Evolutionary conservation across 140 eudicot species (phyloP).

Genomic region (Oenanthe javanica): DNA sequence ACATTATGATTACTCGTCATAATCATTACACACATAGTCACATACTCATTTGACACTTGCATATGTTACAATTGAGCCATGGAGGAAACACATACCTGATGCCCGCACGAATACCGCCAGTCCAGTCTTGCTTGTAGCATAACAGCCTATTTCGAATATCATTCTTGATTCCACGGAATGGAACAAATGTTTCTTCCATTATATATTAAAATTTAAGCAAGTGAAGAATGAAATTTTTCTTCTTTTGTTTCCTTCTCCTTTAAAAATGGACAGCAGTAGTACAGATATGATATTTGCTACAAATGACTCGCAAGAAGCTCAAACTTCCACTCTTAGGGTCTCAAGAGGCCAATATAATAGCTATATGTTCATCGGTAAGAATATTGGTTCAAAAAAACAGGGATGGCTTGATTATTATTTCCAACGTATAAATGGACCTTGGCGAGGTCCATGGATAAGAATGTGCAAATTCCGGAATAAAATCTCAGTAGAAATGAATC

Average conservation of each 20-base stretch:
- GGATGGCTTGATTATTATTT: conserved; percentile 25
- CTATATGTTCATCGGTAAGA: conserved; percentile 27
- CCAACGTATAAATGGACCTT: conserved; percentile 24
- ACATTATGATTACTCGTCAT: background rate
- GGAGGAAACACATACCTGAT: conserved; percentile 51
- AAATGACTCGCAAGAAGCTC: background rate
- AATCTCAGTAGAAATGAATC: conserved; percentile 32
- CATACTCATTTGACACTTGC: background rate
- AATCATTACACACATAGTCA: background rate
- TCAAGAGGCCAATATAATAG: conserved; percentile 59
- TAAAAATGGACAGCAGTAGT: conserved; percentile 11
- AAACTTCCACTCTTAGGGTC: conserved; percentile 19
- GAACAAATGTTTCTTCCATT: conserved; percentile 98
- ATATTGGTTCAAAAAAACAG: conserved; percentile 40
- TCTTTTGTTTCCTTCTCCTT: conserved; percentile 8
- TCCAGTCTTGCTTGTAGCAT: conserved; percentile 98
- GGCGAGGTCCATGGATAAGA: conserved; percentile 33
- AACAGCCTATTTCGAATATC: conserved; percentile 82
- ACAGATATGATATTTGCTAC: conserved; percentile 10
- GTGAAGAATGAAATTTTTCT: background rate
- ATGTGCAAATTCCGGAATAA: conserved; percentile 27
- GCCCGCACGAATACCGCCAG: conserved; percentile 86
- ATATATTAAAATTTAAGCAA: conserved; percentile 17
- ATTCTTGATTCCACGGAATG: conserved; percentile 93
- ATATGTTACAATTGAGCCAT: background rate